A percentile compares a stretch with the other conserved stretches of the same genome.
phyloP scores from a whole-genome alignment of 2,329 filamentous ascomycete genomes.

The Penicillium capsulatum region DNA sequence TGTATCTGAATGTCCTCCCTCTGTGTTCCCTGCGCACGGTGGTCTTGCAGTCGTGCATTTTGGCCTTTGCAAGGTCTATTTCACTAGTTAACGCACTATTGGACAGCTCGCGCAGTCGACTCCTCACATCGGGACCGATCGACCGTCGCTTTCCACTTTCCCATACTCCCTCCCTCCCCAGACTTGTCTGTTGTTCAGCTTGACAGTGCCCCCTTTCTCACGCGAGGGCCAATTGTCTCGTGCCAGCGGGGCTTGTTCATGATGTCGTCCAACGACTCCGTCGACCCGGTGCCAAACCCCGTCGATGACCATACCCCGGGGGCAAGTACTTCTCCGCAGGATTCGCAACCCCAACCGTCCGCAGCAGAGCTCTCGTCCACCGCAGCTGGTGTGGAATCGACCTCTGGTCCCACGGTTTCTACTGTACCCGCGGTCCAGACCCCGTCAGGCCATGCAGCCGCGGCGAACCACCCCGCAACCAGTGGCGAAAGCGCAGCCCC shows the following conservation, averaged over 20 bases:
- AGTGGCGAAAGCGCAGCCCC: slow-evolving; percentile 22
- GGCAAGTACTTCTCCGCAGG: slow-evolving; percentile 19
- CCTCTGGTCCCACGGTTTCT: slow-evolving; percentile 10
- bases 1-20: slow-evolving; percentile 1
- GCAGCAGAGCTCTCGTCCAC: slow-evolving; percentile 11
- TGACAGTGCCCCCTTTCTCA: slow-evolving; percentile 1
- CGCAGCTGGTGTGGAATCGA: slow-evolving; percentile 7
- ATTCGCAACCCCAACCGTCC: slow-evolving; percentile 13
- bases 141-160: slow-evolving; percentile 10
- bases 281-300: slow-evolving; percentile 16
- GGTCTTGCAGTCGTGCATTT: background rate
- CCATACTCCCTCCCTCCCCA: background rate
- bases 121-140: slow-evolving; percentile 22
- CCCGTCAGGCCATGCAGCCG: slow-evolving; percentile 12
- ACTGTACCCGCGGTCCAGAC: slow-evolving; percentile 12
- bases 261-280: slow-evolving; percentile 25
- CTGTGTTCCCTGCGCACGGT: background rate
- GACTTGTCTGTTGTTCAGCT: background rate
- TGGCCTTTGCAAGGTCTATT: background rate
- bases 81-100: slow-evolving; percentile 4
- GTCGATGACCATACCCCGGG: slow-evolving; percentile 18
- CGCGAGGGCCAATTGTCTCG: slow-evolving; percentile 14
- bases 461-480: slow-evolving; percentile 20
- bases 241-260: slow-evolving; percentile 12
- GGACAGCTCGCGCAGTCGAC: slow-evolving; percentile 10